These are phyloP conservation scores for Xylaria acuta DNA, from an alignment of 495 filamentous ascomycete species.

Conservation along the genomic window DNA sequence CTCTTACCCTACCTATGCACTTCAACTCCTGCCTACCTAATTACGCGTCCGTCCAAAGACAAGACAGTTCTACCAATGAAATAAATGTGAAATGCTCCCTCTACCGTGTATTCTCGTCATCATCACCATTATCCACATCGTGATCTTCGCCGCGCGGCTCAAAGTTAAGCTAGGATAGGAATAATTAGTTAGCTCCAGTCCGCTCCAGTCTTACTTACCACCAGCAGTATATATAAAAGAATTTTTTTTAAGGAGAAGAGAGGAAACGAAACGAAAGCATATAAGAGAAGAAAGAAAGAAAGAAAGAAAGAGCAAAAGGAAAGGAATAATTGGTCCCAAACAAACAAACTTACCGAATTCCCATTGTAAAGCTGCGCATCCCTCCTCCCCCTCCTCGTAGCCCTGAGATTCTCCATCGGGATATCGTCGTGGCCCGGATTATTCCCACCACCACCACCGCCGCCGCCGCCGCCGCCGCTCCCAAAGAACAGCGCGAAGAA, in stretches of 20 bases:
- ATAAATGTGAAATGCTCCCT: neutral
- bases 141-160: constrained; percentile 65
- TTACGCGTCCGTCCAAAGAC: too few species aligned
- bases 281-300: neutral
- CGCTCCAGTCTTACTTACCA: neutral
- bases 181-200: neutral
- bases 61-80: too few species aligned
- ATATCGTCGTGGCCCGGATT: constrained; percentile 11
- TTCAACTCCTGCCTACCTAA: too few species aligned
- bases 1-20: too few species aligned
- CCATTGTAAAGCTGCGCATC: constrained; percentile 83
- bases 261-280: neutral
- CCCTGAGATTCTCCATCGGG: constrained; percentile 24
- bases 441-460: constrained; percentile 34
- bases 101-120: constrained; percentile 31
- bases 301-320: neutral
- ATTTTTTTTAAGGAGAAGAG: too few species aligned
- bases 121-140: too few species aligned
- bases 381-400: constrained; percentile 37
- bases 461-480: constrained; percentile 31
- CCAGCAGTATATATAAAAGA: too few species aligned
- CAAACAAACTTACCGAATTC: constrained; percentile 75
- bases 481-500: constrained; percentile 40
- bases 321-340: too few species aligned
- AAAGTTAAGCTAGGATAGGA: constrained; percentile 74